phyloP scores from a whole-genome alignment of 805 yeast genomes.

The Candida dajiaensis region DNA sequence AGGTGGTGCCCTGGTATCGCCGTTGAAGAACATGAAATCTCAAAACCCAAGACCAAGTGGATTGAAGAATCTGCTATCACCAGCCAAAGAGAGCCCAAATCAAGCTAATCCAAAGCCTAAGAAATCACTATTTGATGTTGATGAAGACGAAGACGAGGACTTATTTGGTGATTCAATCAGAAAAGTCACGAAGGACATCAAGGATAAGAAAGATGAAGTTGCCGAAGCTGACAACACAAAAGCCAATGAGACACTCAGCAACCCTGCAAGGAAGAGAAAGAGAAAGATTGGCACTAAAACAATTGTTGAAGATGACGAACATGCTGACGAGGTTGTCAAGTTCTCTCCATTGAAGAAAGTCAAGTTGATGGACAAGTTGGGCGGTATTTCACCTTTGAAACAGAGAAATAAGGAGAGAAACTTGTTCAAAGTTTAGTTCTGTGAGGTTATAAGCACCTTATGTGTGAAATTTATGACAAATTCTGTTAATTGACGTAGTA shows the following conservation, averaged over 20 bases:
- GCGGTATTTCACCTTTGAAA: slow-evolving; percentile 23
- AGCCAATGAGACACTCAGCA: neutral
- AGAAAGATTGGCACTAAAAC: slow-evolving; percentile 16
- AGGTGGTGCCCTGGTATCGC: slow-evolving; percentile 15
- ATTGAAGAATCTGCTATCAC: slow-evolving; percentile 19
- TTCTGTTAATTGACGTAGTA: no score
- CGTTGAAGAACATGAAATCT: slow-evolving; percentile 14
- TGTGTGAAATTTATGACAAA: no score
- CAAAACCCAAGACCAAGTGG: slow-evolving; percentile 17
- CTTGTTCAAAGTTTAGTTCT: slow-evolving; percentile 17
- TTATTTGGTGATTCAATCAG: slow-evolving; percentile 15
- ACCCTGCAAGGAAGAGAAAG: slow-evolving; percentile 14
- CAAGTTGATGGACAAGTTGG: slow-evolving; percentile 20
- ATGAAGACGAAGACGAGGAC: slow-evolving; percentile 25
- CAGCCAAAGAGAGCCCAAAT: slow-evolving; percentile 5
- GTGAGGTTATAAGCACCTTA: neutral
- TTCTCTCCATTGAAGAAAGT: slow-evolving; percentile 20
- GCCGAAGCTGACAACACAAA: neutral
- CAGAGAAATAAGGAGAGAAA: slow-evolving; percentile 22
- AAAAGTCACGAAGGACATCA: slow-evolving; percentile 11
- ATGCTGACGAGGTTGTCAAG: slow-evolving; percentile 10
- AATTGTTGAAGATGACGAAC: slow-evolving; percentile 17
- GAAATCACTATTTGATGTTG: slow-evolving; percentile 22
- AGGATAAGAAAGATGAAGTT: neutral
- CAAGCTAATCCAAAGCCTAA: slow-evolving; percentile 7